Evolutionary conservation across 306 rosid genomes (phyloP), one percentile per base, ranked within the genome.

Genomic region (Gillenia trifoliata): DNA sequence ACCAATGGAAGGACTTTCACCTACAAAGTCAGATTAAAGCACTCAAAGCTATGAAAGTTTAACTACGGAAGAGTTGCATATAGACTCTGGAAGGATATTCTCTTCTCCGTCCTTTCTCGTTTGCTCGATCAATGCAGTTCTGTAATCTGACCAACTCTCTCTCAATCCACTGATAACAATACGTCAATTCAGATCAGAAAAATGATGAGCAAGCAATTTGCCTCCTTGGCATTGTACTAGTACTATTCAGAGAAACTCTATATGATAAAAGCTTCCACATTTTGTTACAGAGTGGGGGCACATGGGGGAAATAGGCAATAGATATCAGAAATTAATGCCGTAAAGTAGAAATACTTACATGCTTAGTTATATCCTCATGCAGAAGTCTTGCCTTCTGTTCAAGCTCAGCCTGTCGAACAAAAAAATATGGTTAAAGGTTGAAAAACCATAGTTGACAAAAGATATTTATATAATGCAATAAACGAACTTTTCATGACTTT

Each of bases 361-460:
- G 87, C 87, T 86, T 89, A 65, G 79, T 86, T 64, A 89, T 86
- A 76, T 88, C 93, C 69, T 80, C 84, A 6, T 78, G 93, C 68
- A 93, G 84, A 79, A 30, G 57, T 31, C 11, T 60, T 12, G 91
- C 96, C 90, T 88, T 93, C 82, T 85, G 77, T 77, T 91, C 78
- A 56, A 93, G 79, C 89, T 85, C 93, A 47, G 63, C 88, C 97
- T 93, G 82, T 70, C 73, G 41, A 77, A 64, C 36, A 29, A 36
- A 16, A 70, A 19, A 17, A 1, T 59, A 10, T 17, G 54, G 28
- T 63, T 68, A 61, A 77, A 47, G 25, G 29, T 60, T n/a, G 56
- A 28, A 15, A 26, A 26, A 40, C 66, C 10, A 71, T n/a, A 1
- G n/a, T 60, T 34, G 7, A 41, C 19, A 72, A 59, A 25, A 56